Evolutionary conservation across 192 early-diverging fungal species (phyloP).

Genomic region (Fimicolochytrium jonesii): DNA sequence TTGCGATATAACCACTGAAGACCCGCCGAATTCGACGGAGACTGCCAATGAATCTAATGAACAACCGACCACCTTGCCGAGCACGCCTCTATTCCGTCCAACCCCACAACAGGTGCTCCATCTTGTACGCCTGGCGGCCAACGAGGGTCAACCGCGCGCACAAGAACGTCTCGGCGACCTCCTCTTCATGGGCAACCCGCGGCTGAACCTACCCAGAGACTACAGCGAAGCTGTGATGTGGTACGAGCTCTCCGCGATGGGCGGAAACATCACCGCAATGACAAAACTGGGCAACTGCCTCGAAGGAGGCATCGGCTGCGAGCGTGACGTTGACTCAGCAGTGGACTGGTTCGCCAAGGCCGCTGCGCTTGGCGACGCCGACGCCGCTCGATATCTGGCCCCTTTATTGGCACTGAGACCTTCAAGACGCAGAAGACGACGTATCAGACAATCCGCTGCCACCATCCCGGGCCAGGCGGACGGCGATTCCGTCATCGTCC

Average conservation of each 20-base stretch:
- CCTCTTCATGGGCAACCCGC: constrained; percentile 25
- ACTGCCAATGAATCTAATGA: too few species aligned
- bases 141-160: constrained; percentile 41
- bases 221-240: constrained; percentile 44
- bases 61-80: too few species aligned
- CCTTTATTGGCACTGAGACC: constrained; percentile 30
- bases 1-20: too few species aligned
- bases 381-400: constrained; percentile 37
- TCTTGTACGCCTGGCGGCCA: constrained; percentile 67
- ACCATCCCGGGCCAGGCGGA: too few species aligned
- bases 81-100: too few species aligned
- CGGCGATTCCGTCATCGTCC: too few species aligned
- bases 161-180: constrained; percentile 39
- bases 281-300: constrained; percentile 33
- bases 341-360: constrained; percentile 45
- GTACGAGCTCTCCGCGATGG: constrained; percentile 48
- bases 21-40: too few species aligned
- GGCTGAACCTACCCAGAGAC: neutral
- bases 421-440: too few species aligned
- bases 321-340: constrained; percentile 24
- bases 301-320: constrained; percentile 36
- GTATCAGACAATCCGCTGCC: too few species aligned
- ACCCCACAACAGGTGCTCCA: too few species aligned
- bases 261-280: constrained; percentile 39
- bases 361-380: constrained; percentile 38